A percentile compares a stretch with the other conserved stretches of the same genome.
phyloP scores from a whole-genome alignment of 805 yeast species.

The Candida sanyiensis region DNA sequence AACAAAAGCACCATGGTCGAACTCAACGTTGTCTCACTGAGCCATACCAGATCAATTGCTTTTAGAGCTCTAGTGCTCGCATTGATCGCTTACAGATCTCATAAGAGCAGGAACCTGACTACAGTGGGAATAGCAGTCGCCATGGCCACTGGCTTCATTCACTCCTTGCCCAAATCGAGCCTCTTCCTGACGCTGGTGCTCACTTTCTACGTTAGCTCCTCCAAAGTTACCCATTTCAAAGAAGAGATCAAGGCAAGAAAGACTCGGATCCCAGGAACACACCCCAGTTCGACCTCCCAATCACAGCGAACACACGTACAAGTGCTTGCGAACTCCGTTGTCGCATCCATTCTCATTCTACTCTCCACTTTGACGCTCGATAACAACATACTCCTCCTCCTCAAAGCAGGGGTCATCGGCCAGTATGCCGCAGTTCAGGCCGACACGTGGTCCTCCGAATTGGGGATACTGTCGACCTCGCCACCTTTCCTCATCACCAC shows the following conservation, averaged over 20 bases:
- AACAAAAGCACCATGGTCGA: neutral
- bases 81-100: conserved; percentile 25
- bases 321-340: conserved; percentile 36
- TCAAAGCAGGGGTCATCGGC: conserved; percentile 25
- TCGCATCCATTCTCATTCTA: conserved; percentile 32
- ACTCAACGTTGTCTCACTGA: conserved; percentile 1
- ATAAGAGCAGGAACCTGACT: conserved; percentile 33
- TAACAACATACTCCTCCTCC: conserved; percentile 8
- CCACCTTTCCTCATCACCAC: conserved; percentile 37
- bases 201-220: conserved; percentile 34
- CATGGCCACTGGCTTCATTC: conserved; percentile 33
- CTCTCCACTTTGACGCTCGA: conserved; percentile 15
- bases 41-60: conserved; percentile 8
- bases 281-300: conserved; percentile 12
- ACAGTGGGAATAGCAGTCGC: conserved; percentile 33
- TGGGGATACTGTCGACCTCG: conserved; percentile 36
- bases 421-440: conserved; percentile 42
- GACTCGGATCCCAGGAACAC: conserved; percentile 23
- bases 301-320: conserved; percentile 36
- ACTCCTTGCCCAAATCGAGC: conserved; percentile 32
- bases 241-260: conserved; percentile 30
- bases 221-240: conserved; percentile 35
- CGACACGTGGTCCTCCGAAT: conserved; percentile 44
- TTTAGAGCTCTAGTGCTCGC: conserved; percentile 13
- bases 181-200: conserved; percentile 30